Evolutionary conservation across 345 rosid genomes (phyloP).

Genomic region (Citrus mangshanensis): DNA sequence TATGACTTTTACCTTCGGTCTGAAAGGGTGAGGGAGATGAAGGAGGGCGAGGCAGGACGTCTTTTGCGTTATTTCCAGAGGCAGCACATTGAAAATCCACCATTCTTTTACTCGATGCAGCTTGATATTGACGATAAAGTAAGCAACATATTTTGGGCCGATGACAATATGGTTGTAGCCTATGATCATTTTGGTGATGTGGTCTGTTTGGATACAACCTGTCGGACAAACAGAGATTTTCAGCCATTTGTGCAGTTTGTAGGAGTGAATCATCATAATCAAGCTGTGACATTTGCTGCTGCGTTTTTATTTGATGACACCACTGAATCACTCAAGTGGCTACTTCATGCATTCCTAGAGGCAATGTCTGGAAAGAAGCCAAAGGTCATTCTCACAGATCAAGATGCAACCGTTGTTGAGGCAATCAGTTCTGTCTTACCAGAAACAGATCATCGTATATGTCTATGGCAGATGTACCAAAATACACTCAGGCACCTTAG

Average conservation of each 20-base stretch:
- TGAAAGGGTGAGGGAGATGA: constrained; percentile 26
- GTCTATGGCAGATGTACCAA: constrained; percentile 36
- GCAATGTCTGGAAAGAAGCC: constrained; percentile 43
- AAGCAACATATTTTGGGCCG: constrained; percentile 41
- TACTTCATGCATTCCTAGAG: constrained; percentile 28
- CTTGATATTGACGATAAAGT: constrained; percentile 36
- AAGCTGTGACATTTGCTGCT: constrained; percentile 30
- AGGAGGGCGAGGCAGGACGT: constrained; percentile 34
- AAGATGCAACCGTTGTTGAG: constrained; percentile 31
- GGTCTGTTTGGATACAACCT: constrained; percentile 35
- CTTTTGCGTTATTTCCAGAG: constrained; percentile 34
- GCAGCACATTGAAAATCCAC: constrained; percentile 32
- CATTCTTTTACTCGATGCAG: constrained; percentile 24
- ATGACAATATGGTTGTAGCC: constrained; percentile 30
- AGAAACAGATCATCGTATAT: constrained; percentile 25
- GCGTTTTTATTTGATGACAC: constrained; percentile 37
- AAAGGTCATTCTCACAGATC: constrained; percentile 36
- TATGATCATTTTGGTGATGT: constrained; percentile 35
- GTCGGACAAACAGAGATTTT: constrained; percentile 24
- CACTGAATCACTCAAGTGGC: constrained; percentile 32
- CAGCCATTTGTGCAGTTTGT: constrained; percentile 33
- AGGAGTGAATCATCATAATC: constrained; percentile 41
- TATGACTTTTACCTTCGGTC: constrained; percentile 26
- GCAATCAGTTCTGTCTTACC: constrained; percentile 32
- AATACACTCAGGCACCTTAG: constrained; percentile 34